Conservation (phyloP, 2,329 filamentous ascomycete genomes). For the Sphaerulina populicola region DNA sequence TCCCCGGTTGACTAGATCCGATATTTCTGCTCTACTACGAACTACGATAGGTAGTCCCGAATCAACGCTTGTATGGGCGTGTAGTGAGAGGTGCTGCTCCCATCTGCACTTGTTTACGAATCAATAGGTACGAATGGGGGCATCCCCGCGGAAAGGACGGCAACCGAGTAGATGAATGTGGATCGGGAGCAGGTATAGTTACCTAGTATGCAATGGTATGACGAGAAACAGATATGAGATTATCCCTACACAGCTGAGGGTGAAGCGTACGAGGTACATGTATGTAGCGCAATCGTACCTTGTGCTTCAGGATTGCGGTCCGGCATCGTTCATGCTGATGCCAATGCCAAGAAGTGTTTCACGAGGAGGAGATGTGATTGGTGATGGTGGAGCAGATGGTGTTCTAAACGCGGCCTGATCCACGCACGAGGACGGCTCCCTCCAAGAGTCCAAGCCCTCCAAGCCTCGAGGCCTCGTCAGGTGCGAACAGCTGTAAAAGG, state of each 20-base stretch:
- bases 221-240: too few relatives aligned
- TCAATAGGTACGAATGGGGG: too few relatives aligned
- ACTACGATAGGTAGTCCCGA: too few relatives aligned
- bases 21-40: not conserved
- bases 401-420: not conserved
- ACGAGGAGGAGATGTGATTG: not conserved
- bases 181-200: too few relatives aligned
- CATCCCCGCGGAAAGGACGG: too few relatives aligned
- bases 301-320: not conserved
- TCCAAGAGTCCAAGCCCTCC: not conserved
- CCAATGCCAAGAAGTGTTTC: not conserved
- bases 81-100: too few relatives aligned
- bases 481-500: not conserved
- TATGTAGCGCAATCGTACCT: not conserved
- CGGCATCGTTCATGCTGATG: not conserved
- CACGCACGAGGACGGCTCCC: not conserved
- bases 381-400: not conserved
- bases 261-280: too few relatives aligned
- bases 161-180: too few relatives aligned
- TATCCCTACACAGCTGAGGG: not conserved
- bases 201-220: too few relatives aligned
- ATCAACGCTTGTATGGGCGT: too few relatives aligned
- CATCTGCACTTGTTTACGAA: too few relatives aligned
- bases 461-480: not conserved
- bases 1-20: not conserved